A percentile compares a stretch with the other conserved stretches of the same genome.
Conservation (phyloP, 1,284 basidiomycete species). For the Ustilago crameri region DNA sequence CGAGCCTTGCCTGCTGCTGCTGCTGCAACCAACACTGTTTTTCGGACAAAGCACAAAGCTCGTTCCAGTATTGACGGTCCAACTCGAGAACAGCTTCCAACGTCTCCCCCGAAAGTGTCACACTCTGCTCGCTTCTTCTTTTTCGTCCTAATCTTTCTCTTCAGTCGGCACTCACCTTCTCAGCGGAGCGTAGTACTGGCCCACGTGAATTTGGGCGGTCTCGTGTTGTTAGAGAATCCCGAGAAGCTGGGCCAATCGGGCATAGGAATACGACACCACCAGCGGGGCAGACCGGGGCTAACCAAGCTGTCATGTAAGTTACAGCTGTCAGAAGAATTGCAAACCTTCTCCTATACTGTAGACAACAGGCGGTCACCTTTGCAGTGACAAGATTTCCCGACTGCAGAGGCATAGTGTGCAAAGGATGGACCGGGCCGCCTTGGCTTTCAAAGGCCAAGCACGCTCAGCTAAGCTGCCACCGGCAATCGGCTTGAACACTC, state of each 20-base stretch:
- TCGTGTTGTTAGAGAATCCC: too few species aligned
- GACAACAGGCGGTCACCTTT: too few species aligned
- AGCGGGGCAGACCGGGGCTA: constrained; percentile 28
- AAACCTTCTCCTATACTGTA: too few species aligned
- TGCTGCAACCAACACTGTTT: background rate
- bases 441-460: background rate
- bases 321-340: background rate
- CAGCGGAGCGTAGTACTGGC: too few species aligned
- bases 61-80: constrained; percentile 27
- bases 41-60: background rate
- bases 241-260: too few species aligned
- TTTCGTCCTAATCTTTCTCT: too few species aligned
- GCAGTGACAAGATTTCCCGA: too few species aligned
- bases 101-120: background rate
- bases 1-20: too few species aligned
- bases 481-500: constrained; percentile 22
- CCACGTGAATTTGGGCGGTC: too few species aligned
- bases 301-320: background rate
- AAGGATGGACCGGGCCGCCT: background rate
- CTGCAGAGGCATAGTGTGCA: too few species aligned
- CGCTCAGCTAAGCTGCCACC: constrained; percentile 21
- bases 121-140: background rate
- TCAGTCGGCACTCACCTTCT: too few species aligned
- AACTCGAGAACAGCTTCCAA: background rate
- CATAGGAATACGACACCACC: too few species aligned